phyloP scores from a whole-genome alignment of 768 basidiomycete species.

The Naematelia encephala region DNA sequence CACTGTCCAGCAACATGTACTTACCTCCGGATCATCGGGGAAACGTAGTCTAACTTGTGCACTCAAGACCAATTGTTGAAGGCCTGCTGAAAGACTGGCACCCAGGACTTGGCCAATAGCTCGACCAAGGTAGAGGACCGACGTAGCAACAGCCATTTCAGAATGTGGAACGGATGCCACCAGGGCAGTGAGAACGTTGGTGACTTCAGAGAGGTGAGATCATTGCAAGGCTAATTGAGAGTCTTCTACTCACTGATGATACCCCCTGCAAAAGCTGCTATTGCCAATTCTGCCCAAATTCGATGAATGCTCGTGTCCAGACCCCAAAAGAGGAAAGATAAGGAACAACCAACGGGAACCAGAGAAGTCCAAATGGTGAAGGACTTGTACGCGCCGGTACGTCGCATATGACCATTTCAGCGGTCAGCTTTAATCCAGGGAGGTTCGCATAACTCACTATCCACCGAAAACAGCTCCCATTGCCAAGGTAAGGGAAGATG shows the following conservation, averaged over 20 bases:
- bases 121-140: neutral
- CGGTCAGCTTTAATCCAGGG: neutral
- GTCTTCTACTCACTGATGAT: neutral
- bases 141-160: neutral
- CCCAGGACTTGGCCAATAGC: neutral
- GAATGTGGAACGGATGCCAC: neutral
- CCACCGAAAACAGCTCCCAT: neutral
- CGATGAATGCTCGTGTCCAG: neutral
- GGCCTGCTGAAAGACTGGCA: neutral
- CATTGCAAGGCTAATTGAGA: too few species aligned
- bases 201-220: too few species aligned
- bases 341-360: neutral
- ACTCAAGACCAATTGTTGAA: neutral
- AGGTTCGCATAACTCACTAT: neutral
- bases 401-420: neutral
- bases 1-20: neutral
- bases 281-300: neutral
- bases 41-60: neutral
- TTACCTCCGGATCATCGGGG: neutral
- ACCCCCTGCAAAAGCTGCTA: neutral
- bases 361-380: neutral
- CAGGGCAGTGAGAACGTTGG: neutral
- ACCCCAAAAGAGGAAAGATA: neutral
- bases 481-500: neutral
- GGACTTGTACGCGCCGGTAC: neutral